Evolutionary conservation across 306 rosid species (phyloP).

Genomic region (Quercus engelmannii): DNA sequence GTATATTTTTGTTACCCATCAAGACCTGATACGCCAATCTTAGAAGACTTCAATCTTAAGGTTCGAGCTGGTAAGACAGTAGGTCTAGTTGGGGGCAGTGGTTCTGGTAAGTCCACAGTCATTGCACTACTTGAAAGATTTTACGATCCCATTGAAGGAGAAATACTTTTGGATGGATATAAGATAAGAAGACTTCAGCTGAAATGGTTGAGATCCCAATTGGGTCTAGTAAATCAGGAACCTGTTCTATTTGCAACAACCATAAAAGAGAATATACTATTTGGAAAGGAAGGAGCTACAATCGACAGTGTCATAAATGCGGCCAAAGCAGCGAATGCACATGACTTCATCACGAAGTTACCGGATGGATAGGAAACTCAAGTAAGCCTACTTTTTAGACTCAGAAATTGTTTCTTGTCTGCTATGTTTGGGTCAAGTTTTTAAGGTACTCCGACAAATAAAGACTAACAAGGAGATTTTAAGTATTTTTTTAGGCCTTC

Average conservation of each 20-base stretch:
- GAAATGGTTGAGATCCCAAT: slow-evolving; percentile 87
- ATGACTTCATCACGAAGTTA: slow-evolving; percentile 70
- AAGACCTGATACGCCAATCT: slow-evolving; percentile 60
- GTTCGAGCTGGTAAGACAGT: slow-evolving; percentile 71
- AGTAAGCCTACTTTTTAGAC: slow-evolving; percentile 44
- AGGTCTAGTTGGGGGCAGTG: slow-evolving; percentile 90
- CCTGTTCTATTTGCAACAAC: slow-evolving; percentile 93
- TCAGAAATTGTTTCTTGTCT: neutral
- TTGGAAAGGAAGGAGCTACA: slow-evolving; percentile 86
- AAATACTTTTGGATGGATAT: slow-evolving; percentile 74
- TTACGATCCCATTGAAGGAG: slow-evolving; percentile 81
- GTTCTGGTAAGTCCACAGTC: slow-evolving; percentile 85
- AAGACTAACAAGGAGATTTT: neutral
- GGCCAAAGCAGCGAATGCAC: slow-evolving; percentile 88
- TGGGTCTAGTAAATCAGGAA: slow-evolving; percentile 86
- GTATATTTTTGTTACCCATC: slow-evolving; percentile 69
- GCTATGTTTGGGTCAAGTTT: slow-evolving; percentile 5
- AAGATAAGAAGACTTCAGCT: slow-evolving; percentile 62
- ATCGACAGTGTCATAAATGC: slow-evolving; percentile 67
- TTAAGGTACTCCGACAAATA: neutral
- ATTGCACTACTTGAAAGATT: slow-evolving; percentile 83
- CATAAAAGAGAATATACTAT: slow-evolving; percentile 71
- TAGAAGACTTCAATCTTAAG: slow-evolving; percentile 62
- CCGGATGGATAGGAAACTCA: slow-evolving; percentile 89
- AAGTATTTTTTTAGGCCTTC: neutral